phyloP scores from a whole-genome alignment of 192 early-diverging fungal species.

The Coemansia erecta region DNA sequence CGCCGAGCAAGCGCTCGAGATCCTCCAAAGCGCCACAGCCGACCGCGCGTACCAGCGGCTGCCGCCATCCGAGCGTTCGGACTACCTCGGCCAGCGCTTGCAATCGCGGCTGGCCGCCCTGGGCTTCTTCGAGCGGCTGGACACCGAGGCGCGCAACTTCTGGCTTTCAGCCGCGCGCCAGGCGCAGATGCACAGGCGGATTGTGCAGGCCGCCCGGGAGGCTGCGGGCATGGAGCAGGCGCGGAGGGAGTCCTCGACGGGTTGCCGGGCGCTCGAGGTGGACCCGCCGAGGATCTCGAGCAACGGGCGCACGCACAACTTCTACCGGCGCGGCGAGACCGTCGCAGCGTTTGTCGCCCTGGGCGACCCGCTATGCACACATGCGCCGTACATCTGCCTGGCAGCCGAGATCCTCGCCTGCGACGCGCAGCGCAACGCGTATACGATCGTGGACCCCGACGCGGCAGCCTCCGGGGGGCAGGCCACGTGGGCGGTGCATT shows the following conservation, averaged over 20 bases:
- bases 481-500: slow-evolving; percentile 34
- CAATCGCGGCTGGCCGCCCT: slow-evolving; percentile 15
- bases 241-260: too few relatives aligned
- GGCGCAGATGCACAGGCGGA: not conserved
- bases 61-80: not conserved
- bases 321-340: slow-evolving; percentile 38
- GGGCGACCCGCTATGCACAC: slow-evolving; percentile 10
- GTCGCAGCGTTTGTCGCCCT: slow-evolving; percentile 40
- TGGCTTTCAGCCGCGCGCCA: slow-evolving; percentile 18
- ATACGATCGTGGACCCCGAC: slow-evolving; percentile 37
- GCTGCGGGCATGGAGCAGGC: too few relatives aligned
- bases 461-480: slow-evolving; percentile 8
- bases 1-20: slow-evolving; percentile 2
- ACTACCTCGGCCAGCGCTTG: slow-evolving; percentile 17
- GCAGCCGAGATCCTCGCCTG: slow-evolving; percentile 26
- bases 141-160: slow-evolving; percentile 34
- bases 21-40: slow-evolving; percentile 11
- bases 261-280: slow-evolving; percentile 23
- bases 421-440: slow-evolving; percentile 30
- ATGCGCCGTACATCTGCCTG: slow-evolving; percentile 25
- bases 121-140: slow-evolving; percentile 27
- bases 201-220: slow-evolving; percentile 13
- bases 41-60: slow-evolving; percentile 11
- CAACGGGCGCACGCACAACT: slow-evolving; percentile 28
- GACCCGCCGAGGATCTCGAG: slow-evolving; percentile 32